phyloP scores from a whole-genome alignment of 768 basidiomycete species.

The Pleurotus tuber-regium region DNA sequence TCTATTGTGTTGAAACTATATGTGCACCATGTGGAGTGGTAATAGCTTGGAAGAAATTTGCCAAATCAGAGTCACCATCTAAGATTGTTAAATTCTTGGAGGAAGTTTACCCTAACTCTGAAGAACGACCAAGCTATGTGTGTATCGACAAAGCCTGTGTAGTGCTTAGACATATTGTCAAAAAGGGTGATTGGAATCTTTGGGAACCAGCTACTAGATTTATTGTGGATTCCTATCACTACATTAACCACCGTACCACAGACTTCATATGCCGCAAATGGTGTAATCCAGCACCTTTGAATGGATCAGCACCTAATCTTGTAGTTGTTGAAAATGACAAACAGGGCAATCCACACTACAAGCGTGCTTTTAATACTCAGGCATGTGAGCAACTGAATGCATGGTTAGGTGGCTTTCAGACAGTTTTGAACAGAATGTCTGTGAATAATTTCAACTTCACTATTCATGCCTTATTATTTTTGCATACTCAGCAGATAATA shows the following conservation, averaged over 20 bases:
- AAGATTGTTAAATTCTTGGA: conserved; percentile 19
- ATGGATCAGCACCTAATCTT: conserved; percentile 29
- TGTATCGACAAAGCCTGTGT: conserved; percentile 26
- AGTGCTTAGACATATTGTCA: conserved; percentile 11
- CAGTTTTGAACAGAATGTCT: conserved; percentile 25
- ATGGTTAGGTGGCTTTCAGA: conserved; percentile 30
- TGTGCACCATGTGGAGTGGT: conserved; percentile 22
- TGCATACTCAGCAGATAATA: conserved; percentile 3
- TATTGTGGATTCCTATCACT: conserved; percentile 24
- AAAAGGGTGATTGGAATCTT: conserved; percentile 8
- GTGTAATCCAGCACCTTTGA: conserved; percentile 28
- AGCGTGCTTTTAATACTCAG: conserved; percentile 26
- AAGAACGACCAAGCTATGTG: conserved; percentile 19
- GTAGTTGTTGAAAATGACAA: conserved; percentile 20
- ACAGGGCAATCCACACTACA: conserved; percentile 18
- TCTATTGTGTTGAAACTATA: conserved; percentile 12
- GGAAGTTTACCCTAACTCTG: conserved; percentile 18
- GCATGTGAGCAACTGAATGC: conserved; percentile 31
- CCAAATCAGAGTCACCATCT: conserved; percentile 22
- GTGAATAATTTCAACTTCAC: conserved; percentile 19
- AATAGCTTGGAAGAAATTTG: conserved; percentile 28
- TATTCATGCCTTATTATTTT: conserved; percentile 1
- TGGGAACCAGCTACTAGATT: conserved; percentile 18
- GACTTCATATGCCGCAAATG: conserved; percentile 26
- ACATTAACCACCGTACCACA: conserved; percentile 21